phyloP scores from a whole-genome alignment of 257 asterid genomes.

The Salvia splendens region DNA sequence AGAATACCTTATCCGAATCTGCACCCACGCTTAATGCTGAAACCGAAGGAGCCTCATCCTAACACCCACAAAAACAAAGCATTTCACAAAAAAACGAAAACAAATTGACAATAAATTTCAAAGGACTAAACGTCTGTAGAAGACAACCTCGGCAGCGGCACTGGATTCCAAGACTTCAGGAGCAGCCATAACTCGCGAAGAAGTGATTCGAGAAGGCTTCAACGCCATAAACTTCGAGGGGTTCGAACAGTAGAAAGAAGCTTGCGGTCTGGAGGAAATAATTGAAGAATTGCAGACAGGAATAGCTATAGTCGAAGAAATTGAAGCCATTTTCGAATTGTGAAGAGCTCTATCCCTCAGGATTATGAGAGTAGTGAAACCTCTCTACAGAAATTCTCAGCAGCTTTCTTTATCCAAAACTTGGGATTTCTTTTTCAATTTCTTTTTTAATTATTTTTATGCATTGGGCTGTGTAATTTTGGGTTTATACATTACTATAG shows the following conservation, averaged over 20 bases:
- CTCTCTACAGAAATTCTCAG: conserved; percentile 23
- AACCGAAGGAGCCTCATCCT: conserved; percentile 51
- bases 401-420: conserved; percentile 50
- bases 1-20: conserved; percentile 56
- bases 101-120: not conserved
- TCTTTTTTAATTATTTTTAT: not conserved
- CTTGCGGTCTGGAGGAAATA: conserved; percentile 45
- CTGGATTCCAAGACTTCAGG: conserved; percentile 62
- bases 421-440: conserved; percentile 3
- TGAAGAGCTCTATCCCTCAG: conserved; percentile 10
- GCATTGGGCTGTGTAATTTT: not conserved
- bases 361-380: conserved; percentile 30
- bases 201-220: conserved; percentile 43
- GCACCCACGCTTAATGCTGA: conserved; percentile 43
- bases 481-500: too few relatives aligned
- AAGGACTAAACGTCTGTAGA: not conserved
- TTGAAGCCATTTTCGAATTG: conserved; percentile 48
- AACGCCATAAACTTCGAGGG: conserved; percentile 37
- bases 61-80: conserved; percentile 21
- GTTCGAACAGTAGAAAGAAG: conserved; percentile 41
- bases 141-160: conserved; percentile 49
- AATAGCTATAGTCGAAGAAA: conserved; percentile 45
- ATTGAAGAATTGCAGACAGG: conserved; percentile 55
- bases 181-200: conserved; percentile 51
- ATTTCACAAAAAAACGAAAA: conserved; percentile 27